Conservation (phyloP, 805 yeast genomes). For the Kazachstania psychrophila region DNA sequence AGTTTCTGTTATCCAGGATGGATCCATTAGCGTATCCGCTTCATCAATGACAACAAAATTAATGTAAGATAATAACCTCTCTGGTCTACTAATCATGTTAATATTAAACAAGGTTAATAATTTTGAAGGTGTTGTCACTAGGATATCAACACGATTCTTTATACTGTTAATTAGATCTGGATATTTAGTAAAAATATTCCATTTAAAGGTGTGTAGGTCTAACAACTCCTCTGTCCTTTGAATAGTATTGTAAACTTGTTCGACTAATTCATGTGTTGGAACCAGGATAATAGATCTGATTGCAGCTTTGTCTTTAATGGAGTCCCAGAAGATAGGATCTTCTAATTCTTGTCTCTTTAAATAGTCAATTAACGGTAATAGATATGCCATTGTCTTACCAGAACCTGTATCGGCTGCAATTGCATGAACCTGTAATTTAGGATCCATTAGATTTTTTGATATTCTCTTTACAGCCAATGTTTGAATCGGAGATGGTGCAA, state of each 20-base stretch:
- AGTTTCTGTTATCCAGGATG: constrained; percentile 64
- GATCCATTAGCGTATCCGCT: constrained; percentile 86
- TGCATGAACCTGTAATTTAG: constrained; percentile 51
- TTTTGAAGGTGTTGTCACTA: constrained; percentile 82
- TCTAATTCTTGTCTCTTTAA: constrained; percentile 49
- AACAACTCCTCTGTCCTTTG: constrained; percentile 29
- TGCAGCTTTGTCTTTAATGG: constrained; percentile 31
- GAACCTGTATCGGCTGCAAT: constrained; percentile 96
- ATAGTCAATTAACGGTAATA: constrained; percentile 65
- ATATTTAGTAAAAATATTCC: constrained; percentile 56
- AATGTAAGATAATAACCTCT: constrained; percentile 37
- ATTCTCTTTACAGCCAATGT: constrained; percentile 49
- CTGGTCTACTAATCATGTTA: constrained; percentile 30
- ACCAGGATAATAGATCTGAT: constrained; percentile 69
- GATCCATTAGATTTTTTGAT: constrained; percentile 28
- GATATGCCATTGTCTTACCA: constrained; percentile 90
- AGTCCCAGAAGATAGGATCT: constrained; percentile 31
- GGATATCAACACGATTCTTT: constrained; percentile 55
- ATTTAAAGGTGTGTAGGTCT: constrained; percentile 41
- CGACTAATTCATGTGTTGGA: constrained; percentile 84
- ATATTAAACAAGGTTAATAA: constrained; percentile 34
- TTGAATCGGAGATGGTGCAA: constrained; percentile 73
- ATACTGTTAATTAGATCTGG: constrained; percentile 40
- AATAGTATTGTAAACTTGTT: constrained; percentile 54
- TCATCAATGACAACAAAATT: constrained; percentile 74